Evolutionary conservation across 768 basidiomycete species (phyloP).

Genomic region (Xerocomellus intermedius): DNA sequence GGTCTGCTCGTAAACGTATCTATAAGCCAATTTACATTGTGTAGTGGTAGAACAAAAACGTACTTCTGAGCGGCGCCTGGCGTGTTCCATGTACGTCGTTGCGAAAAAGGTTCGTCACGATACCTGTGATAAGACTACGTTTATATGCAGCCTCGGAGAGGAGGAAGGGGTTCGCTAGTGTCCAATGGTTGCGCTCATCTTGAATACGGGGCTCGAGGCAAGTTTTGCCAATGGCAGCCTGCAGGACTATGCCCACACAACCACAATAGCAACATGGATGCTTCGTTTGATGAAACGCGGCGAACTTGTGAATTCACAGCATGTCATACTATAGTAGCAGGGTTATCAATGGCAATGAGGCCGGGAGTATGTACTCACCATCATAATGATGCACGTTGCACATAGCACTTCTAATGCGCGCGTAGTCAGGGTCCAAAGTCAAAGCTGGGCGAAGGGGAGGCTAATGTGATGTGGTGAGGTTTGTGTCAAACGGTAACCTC

Average conservation of each 20-base stretch:
- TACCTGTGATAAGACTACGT: neutral
- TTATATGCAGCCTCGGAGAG: constrained; percentile 13
- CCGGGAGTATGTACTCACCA: neutral
- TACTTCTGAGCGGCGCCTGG: constrained; percentile 10
- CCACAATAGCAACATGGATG: neutral
- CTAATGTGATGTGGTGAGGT: neutral
- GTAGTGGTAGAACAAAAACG: neutral
- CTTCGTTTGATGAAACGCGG: constrained; percentile 15
- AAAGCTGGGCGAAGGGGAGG: neutral
- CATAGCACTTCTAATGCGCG: neutral
- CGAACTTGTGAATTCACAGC: constrained; percentile 14
- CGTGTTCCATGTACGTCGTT: constrained; percentile 1
- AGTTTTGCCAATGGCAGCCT: constrained; percentile 5
- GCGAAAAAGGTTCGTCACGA: neutral
- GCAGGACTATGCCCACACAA: neutral
- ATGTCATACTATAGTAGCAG: neutral
- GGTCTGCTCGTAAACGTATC: constrained; percentile 3
- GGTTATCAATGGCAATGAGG: constrained; percentile 14
- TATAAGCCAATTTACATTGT: neutral
- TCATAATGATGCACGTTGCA: constrained; percentile 10
- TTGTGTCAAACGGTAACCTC: too few species aligned
- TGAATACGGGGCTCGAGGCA: neutral
- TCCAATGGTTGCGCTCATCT: neutral
- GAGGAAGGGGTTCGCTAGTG: neutral
- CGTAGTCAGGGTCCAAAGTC: neutral